These are phyloP conservation scores for Mycena sanguinolenta DNA, from an alignment of 768 basidiomycete species.

Conservation along the genomic window DNA sequence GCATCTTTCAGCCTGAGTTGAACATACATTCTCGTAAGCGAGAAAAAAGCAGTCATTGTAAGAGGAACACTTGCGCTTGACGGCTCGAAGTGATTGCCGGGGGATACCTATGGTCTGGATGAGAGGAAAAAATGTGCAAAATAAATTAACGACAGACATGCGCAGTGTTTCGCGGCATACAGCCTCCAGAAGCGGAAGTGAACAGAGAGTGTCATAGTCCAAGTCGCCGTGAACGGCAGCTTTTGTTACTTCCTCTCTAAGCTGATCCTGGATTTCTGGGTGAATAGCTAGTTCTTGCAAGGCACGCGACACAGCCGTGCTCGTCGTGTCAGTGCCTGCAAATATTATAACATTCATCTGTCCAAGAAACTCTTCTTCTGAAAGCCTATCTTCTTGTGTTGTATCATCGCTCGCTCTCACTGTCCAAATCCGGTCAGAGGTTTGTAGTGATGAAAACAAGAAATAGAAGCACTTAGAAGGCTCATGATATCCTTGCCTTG, in stretches of 20 bases:
- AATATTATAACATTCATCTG: conserved; percentile 1
- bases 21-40: not conserved
- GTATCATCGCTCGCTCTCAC: not conserved
- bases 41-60: not conserved
- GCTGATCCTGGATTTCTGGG: not conserved
- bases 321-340: not conserved
- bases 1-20: not conserved
- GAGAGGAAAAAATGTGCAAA: no score
- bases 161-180: not conserved
- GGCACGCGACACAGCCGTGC: not conserved
- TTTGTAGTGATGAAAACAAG: not conserved
- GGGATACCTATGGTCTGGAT: not conserved
- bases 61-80: not conserved
- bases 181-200: not conserved
- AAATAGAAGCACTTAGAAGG: not conserved
- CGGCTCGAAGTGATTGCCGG: not conserved
- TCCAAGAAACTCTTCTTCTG: conserved; percentile 1
- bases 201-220: not conserved
- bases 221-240: not conserved
- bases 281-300: not conserved
- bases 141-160: not conserved
- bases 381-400: not conserved
- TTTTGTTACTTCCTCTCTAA: not conserved
- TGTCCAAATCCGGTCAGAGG: not conserved
- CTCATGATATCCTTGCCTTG: not conserved